Percentiles rank a stretch among this genome's conserved stretches.
Evolutionary conservation across 208 protist species (phyloP).

Genomic region (Naegleria lovaniensis): DNA sequence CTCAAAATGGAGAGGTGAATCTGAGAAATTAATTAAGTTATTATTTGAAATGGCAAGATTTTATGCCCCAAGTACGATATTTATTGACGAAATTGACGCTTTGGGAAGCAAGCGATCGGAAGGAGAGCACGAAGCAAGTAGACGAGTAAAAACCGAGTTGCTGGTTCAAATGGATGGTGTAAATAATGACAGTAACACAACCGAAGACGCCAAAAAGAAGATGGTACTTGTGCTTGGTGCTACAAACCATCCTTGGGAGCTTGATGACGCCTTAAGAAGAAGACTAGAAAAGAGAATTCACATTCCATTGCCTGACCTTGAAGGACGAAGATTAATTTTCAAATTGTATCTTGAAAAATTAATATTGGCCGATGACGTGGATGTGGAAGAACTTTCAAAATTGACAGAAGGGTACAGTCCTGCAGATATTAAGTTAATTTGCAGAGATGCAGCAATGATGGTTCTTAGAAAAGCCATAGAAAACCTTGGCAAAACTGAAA

Average conservation of each 20-base stretch:
- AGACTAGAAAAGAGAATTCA: conserved; percentile 71
- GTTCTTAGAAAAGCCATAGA: conserved; percentile 54
- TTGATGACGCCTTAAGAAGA: conserved; percentile 70
- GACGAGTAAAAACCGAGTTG: conserved; percentile 56
- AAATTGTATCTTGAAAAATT: conserved; percentile 26
- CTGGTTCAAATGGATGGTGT: conserved; percentile 58
- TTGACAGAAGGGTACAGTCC: conserved; percentile 53
- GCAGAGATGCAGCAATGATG: conserved; percentile 73
- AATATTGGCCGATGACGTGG: conserved; percentile 44
- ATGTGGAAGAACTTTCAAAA: conserved; percentile 47
- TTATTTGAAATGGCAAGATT: conserved; percentile 59
- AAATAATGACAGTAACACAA: neutral
- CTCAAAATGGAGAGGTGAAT: conserved; percentile 95
- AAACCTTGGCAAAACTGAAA: conserved; percentile 8
- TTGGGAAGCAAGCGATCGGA: conserved; percentile 37
- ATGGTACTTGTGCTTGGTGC: conserved; percentile 39
- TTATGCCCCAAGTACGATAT: conserved; percentile 71
- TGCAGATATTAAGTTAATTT: conserved; percentile 59
- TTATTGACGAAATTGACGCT: conserved; percentile 61
- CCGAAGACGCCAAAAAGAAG: neutral
- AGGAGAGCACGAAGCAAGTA: conserved; percentile 42
- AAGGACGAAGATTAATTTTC: conserved; percentile 38
- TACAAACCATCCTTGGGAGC: conserved; percentile 73
- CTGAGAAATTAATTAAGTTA: conserved; percentile 87
- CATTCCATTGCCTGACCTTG: conserved; percentile 62